Base-by-base conservation (phyloP, 345 rosid species). In the Reutealis trisperma region DNA sequence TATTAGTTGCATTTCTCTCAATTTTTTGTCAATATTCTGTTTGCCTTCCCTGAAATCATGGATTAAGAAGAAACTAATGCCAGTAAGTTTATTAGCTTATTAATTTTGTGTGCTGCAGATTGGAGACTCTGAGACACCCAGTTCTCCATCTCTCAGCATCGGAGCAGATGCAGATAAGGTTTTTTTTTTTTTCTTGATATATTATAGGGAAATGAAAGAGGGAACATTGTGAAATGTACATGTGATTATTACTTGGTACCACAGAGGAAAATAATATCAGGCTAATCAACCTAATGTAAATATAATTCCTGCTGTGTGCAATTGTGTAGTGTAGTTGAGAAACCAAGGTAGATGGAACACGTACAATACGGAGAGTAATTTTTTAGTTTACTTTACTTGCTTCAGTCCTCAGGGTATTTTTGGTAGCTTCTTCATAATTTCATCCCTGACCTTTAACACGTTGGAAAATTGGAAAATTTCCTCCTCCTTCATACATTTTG, bases 151-250 rank as follows among this genome's bases (percentile, higher is more conserved):
- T 0, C 54, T 89, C 73, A 81, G 74, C 58, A 73, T 71, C 30
- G 59, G 42, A 69, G 84, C 83, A 2, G 92, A 88, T 67, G 87
- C 83, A 0, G 96, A 92, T 47, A 83, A 86, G 88, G 91, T 89
- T 83, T 54, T 15, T 54, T 78, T 57, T 42, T 41, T 42, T 47
- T 44, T n/a, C n/a, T 16, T 69, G 52, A 37, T 21, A 49, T 16
- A 9, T 49, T 63, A 55, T 66, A 21, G 25, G n/a, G 18, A 34
- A 27, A 37, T 37, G 34, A 30, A 51, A 41, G 44, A 67, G 3
- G 5, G 9, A 71, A 37, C 27, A n/a, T 58, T 59, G 10, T 69
- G 72, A 51, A 25, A 21, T 22, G 78, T 75, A 0, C 24, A 25
- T 60, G 16, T 65, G 6, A 22, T 21, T 70, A 57, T 22, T 63